Evolutionary conservation across 129 eudicot species (phyloP).

Genomic region (Ambrosia trifida): DNA sequence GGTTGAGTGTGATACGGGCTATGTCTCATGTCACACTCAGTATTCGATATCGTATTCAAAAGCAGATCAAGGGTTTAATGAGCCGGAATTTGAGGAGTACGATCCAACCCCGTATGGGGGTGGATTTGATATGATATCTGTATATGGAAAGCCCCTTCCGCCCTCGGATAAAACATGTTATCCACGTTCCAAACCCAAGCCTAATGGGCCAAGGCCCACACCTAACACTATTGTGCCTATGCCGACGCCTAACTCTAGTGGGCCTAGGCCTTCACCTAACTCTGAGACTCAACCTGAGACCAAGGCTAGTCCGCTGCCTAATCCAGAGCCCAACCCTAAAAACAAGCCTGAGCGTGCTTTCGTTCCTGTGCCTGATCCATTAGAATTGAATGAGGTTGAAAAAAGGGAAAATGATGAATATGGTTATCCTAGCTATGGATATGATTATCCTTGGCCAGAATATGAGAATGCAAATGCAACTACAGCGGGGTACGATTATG

Average conservation of each 20-base stretch:
- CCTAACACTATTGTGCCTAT: neutral
- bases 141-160: conserved; percentile 81
- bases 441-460: conserved; percentile 48
- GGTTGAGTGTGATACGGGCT: conserved; percentile 26
- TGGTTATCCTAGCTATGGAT: conserved; percentile 19
- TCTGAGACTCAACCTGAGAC: neutral
- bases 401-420: conserved; percentile 26
- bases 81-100: conserved; percentile 58
- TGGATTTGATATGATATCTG: conserved; percentile 56
- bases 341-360: neutral
- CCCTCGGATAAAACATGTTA: conserved; percentile 71
- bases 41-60: conserved; percentile 43
- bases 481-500: conserved; percentile 41
- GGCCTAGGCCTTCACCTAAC: neutral
- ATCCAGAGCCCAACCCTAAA: neutral
- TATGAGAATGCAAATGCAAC: conserved; percentile 35
- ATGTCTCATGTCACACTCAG: conserved; percentile 37
- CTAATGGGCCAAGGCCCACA: neutral
- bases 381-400: neutral
- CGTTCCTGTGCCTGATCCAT: conserved; percentile 21
- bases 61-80: conserved; percentile 29
- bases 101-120: conserved; percentile 85
- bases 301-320: neutral
- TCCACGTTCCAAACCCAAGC: conserved; percentile 44
- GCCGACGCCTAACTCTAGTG: conserved; percentile 20